Conservation (phyloP, 208 protist genomes). For the Acanthamoeba castellanii region DNA sequence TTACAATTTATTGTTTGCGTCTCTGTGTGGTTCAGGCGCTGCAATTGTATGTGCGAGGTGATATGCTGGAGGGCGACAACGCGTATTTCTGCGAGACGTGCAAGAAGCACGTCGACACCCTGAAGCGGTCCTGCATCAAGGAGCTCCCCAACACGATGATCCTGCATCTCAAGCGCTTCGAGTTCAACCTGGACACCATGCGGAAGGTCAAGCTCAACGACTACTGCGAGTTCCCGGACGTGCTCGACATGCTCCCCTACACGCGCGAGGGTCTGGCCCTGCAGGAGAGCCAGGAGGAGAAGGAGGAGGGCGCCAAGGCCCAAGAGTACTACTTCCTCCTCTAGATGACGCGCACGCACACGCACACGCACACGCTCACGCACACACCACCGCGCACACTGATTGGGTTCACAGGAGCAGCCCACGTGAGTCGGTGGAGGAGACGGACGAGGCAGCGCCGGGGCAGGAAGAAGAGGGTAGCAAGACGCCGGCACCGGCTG, state of each 20-base stretch:
- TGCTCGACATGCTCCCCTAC: slow-evolving; percentile 85
- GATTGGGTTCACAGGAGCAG: neutral
- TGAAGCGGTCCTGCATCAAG: slow-evolving; percentile 79
- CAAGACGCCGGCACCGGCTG: neutral
- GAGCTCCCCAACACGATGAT: slow-evolving; percentile 86
- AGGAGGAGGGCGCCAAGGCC: neutral
- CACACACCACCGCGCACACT: too few species aligned
- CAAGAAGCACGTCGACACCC: slow-evolving; percentile 76
- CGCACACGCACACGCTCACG: too few species aligned
- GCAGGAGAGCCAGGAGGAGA: neutral
- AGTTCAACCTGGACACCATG: slow-evolving; percentile 77
- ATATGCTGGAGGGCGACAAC: slow-evolving; percentile 86
- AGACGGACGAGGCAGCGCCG: neutral
- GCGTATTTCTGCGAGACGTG: slow-evolving; percentile 86
- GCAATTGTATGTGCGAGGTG: slow-evolving; percentile 85
- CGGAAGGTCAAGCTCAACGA: slow-evolving; percentile 85
- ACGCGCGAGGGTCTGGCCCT: slow-evolving; percentile 79
- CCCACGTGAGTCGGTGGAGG: neutral
- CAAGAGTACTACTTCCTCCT: neutral
- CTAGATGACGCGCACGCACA: too few species aligned
- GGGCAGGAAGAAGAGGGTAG: neutral
- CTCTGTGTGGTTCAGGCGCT: slow-evolving; percentile 80
- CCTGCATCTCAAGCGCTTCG: slow-evolving; percentile 88
- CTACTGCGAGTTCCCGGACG: slow-evolving; percentile 86
- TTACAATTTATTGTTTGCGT: neutral